These are phyloP conservation scores for Babesia bigemina DNA, from an alignment of 169 alveolate species.

Conservation along the genomic window DNA sequence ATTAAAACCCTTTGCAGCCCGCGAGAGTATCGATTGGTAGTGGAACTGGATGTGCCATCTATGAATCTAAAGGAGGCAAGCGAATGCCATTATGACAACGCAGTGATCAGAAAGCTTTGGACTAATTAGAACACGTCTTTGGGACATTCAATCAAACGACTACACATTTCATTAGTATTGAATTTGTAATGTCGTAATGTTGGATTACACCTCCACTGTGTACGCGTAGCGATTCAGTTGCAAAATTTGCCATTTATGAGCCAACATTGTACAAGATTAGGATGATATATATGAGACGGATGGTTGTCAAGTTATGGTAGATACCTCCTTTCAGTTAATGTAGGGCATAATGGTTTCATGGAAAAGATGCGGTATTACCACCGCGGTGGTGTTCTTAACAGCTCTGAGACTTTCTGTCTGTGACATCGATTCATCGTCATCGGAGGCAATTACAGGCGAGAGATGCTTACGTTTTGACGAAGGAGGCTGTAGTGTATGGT, in stretches of 20 bases:
- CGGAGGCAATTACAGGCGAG: not conserved
- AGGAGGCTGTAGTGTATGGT: not conserved
- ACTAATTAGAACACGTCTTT: no score
- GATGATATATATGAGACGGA: no score
- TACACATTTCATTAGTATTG: no score
- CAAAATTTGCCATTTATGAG: no score
- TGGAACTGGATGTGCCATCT: conserved; percentile 5
- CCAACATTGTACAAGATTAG: no score
- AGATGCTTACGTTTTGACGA: conserved; percentile 14
- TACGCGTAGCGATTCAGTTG: no score
- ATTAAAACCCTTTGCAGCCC: not conserved
- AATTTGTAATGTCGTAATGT: no score
- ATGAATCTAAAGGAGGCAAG: conserved; percentile 22
- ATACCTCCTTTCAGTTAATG: not conserved
- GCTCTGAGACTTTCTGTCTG: not conserved
- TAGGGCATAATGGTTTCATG: conserved; percentile 6
- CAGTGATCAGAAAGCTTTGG: conserved; percentile 7
- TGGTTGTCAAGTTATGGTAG: no score
- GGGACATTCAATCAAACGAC: no score
- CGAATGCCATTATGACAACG: conserved; percentile 53
- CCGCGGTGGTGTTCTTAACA: conserved; percentile 1
- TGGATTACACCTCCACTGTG: no score
- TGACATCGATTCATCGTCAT: no score
- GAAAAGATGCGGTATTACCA: conserved; percentile 10
- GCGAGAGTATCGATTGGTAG: not conserved